Percentiles rank a stretch among this genome's conserved stretches.
Evolutionary conservation across 345 rosid genomes (phyloP).

Genomic region (Murraya koenigii): DNA sequence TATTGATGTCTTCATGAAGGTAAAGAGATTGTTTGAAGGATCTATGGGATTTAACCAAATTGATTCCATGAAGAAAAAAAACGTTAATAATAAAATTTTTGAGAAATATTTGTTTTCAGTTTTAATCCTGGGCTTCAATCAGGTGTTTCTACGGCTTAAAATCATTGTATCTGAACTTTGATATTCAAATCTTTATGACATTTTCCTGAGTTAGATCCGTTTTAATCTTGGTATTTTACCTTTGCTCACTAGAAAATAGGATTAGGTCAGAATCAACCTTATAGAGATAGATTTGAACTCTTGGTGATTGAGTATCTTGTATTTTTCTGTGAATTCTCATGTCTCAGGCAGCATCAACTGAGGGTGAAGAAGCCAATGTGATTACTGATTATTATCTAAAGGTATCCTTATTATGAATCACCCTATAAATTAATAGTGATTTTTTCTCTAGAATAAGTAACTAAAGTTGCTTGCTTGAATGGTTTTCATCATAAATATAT

Average conservation of each 20-base stretch:
- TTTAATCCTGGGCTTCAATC: background rate
- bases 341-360: slow-evolving; percentile 46
- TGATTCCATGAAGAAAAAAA: background rate
- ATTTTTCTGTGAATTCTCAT: background rate
- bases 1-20: slow-evolving; percentile 83
- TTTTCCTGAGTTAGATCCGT: background rate
- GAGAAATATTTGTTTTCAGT: background rate
- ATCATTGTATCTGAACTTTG: background rate
- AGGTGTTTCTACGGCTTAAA: background rate
- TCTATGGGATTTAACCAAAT: background rate
- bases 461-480: background rate
- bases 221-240: too few species aligned
- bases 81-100: background rate
- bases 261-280: background rate
- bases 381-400: slow-evolving; percentile 55
- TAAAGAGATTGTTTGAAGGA: background rate
- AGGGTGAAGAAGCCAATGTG: slow-evolving; percentile 47
- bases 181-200: background rate
- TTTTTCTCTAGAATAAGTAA: background rate
- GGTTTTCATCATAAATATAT: background rate
- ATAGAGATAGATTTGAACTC: background rate
- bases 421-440: background rate
- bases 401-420: slow-evolving; percentile 27
- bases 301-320: background rate
- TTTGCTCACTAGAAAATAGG: background rate